Percentiles rank a stretch among this genome's conserved stretches.
These are phyloP conservation scores for Rubroshorea leprosula DNA, from an alignment of 345 rosid genomes.

Conservation along the genomic window DNA sequence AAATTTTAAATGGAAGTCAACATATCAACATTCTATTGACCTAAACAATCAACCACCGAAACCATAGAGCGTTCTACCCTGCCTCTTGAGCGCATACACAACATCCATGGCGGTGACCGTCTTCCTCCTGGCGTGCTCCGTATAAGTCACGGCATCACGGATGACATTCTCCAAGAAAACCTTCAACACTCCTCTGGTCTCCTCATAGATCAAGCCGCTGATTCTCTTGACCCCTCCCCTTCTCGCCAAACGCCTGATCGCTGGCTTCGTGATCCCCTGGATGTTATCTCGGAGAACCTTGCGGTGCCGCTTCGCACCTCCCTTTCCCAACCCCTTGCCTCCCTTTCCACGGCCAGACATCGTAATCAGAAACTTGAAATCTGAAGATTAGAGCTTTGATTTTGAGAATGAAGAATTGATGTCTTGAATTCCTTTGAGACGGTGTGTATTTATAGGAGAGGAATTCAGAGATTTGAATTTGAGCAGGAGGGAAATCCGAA, in stretches of 20 bases:
- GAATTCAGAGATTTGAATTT: conserved; percentile 6
- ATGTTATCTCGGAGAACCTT: conserved; percentile 37
- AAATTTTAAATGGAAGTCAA: too few relatives aligned
- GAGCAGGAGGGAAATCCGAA: background rate
- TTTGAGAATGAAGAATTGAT: background rate
- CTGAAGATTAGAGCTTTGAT: background rate
- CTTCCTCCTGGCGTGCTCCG: conserved; percentile 35
- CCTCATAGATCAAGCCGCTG: conserved; percentile 32
- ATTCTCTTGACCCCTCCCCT: conserved; percentile 41
- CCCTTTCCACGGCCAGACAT: conserved; percentile 43
- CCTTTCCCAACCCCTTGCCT: conserved; percentile 41
- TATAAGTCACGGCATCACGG: conserved; percentile 35
- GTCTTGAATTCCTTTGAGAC: background rate
- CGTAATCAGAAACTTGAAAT: background rate
- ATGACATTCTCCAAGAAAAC: conserved; percentile 37
- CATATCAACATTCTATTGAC: background rate
- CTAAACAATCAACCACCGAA: conserved; percentile 28
- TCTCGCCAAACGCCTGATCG: conserved; percentile 32
- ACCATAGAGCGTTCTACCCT: conserved; percentile 33
- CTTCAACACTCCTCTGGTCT: conserved; percentile 34
- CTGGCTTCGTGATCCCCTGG: conserved; percentile 39
- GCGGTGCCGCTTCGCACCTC: conserved; percentile 40
- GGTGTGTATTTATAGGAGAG: background rate
- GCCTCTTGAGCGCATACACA: conserved; percentile 38
- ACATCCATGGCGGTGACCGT: conserved; percentile 42